These are phyloP conservation scores for Anthoceros angustus DNA, from an alignment of 225 moss, liverwort and hornwort species.

Conservation along the genomic window DNA sequence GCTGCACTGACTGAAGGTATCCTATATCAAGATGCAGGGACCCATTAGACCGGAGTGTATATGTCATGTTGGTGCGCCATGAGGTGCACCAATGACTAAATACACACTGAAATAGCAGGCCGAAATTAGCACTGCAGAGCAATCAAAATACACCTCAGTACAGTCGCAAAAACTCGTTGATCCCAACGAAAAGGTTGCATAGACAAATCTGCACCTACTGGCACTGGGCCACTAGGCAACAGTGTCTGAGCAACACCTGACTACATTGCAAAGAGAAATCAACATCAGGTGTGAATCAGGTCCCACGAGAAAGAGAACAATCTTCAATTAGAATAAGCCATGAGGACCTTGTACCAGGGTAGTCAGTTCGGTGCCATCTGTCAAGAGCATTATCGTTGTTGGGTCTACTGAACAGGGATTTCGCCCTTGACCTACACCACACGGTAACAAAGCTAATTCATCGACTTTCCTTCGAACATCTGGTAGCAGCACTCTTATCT, in stretches of 20 bases:
- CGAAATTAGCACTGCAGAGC: no score
- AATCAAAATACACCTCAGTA: conserved; percentile 40
- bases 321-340: no score
- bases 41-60: not conserved
- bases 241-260: conserved; percentile 73
- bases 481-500: not conserved
- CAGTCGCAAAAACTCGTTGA: conserved; percentile 93
- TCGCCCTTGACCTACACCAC: conserved; percentile 83
- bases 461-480: not conserved
- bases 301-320: no score
- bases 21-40: conserved; percentile 16
- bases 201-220: conserved; percentile 69
- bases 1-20: conserved; percentile 96
- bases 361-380: conserved; percentile 96
- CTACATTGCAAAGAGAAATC: conserved; percentile 25
- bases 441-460: conserved; percentile 1
- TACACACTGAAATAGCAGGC: no score
- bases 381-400: conserved; percentile 87
- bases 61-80: not conserved
- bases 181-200: conserved; percentile 78
- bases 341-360: conserved; percentile 41
- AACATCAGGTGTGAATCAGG: not conserved
- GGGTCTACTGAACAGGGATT: conserved; percentile 82
- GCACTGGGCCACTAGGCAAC: conserved; percentile 40
- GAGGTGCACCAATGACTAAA: not conserved